Conservation (phyloP, 495 filamentous ascomycete species). For the Tuber melanosporum region DNA sequence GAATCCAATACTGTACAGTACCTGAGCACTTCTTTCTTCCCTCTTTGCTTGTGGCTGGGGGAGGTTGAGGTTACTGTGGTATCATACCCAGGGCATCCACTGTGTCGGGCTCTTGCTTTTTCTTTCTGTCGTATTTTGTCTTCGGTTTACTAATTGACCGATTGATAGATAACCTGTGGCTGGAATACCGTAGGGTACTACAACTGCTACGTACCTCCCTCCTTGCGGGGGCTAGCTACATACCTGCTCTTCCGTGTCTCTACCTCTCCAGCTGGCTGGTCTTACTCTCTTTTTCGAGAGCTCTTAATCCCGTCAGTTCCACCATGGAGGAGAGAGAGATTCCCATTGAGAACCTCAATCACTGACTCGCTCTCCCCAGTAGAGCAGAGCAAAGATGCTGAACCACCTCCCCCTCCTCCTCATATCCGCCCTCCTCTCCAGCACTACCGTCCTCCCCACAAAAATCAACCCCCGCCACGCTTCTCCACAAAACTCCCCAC, state of each 20-base stretch:
- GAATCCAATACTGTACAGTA: not conserved
- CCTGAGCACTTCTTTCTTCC: not conserved
- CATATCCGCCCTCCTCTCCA: not conserved
- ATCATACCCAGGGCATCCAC: not conserved
- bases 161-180: not conserved
- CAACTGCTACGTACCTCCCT: not conserved
- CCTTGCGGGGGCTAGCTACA: not conserved
- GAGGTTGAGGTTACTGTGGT: not conserved
- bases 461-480: not conserved
- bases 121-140: not conserved
- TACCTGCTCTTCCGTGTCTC: not conserved
- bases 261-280: not conserved
- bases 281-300: not conserved
- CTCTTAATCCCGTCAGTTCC: not conserved
- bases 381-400: not conserved
- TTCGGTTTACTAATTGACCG: not conserved
- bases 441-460: not conserved
- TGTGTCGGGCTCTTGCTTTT: not conserved
- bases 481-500: not conserved
- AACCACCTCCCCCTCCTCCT: conserved; percentile 4
- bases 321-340: not conserved
- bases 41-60: not conserved
- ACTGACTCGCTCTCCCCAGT: not conserved
- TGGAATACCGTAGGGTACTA: not conserved
- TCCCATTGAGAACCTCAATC: not conserved